A percentile compares a stretch with the other conserved stretches of the same genome.
These are phyloP conservation scores for Batrachochytrium dendrobatidis DNA, from an alignment of 371 early-diverging fungal species.

Conservation along the genomic window DNA sequence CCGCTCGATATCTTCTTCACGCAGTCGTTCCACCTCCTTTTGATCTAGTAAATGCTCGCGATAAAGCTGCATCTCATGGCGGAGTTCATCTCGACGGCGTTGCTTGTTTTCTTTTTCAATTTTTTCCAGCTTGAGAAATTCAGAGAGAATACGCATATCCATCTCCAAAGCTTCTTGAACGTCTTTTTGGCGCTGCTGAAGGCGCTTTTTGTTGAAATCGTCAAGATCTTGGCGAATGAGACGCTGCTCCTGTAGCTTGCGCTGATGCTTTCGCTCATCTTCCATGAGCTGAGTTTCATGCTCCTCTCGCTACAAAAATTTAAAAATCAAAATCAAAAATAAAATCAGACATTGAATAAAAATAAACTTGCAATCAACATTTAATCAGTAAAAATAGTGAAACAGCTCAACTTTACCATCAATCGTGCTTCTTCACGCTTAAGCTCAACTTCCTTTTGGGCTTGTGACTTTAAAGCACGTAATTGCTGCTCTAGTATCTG, in stretches of 20 bases:
- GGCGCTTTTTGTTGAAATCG: slow-evolving; percentile 28
- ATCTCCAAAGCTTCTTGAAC: slow-evolving; percentile 28
- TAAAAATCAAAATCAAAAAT: no score
- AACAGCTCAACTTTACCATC: slow-evolving; percentile 34
- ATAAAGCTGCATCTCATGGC: slow-evolving; percentile 37
- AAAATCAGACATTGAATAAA: no score
- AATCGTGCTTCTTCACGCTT: slow-evolving; percentile 38
- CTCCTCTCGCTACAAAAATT: slow-evolving; percentile 31
- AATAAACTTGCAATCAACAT: no score
- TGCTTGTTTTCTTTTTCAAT: slow-evolving; percentile 22
- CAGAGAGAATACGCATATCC: slow-evolving; percentile 36
- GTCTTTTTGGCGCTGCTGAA: slow-evolving; percentile 29
- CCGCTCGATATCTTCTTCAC: slow-evolving; percentile 35
- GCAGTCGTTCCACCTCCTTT: slow-evolving; percentile 25
- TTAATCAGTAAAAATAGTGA: no score
- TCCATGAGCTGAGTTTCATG: slow-evolving; percentile 24
- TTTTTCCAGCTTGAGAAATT: slow-evolving; percentile 32
- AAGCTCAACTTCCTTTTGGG: slow-evolving; percentile 27
- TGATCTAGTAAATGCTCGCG: slow-evolving; percentile 33
- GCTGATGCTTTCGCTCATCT: slow-evolving; percentile 25
- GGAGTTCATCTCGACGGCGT: slow-evolving; percentile 25
- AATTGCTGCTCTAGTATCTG: slow-evolving; percentile 33
- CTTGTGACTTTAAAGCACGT: slow-evolving; percentile 21
- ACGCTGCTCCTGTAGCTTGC: slow-evolving; percentile 34
- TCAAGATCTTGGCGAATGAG: slow-evolving; percentile 36